These are phyloP conservation scores for Cryptococcus sp. DNA, from an alignment of 1,284 basidiomycete genomes.

Conservation along the genomic window DNA sequence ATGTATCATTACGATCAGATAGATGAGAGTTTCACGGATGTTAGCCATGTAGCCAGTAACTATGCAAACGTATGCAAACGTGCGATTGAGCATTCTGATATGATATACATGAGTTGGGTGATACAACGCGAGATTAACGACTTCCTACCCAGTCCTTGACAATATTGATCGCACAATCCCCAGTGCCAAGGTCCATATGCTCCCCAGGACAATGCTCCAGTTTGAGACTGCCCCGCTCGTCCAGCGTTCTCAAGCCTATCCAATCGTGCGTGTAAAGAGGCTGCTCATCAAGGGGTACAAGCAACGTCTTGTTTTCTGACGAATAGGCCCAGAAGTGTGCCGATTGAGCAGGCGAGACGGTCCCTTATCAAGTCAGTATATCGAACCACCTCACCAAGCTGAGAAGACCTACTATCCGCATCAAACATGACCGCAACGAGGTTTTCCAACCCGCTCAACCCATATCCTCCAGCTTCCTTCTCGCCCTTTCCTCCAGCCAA, in stretches of 20 bases:
- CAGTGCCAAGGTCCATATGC: constrained; percentile 76
- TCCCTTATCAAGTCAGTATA: constrained; percentile 16
- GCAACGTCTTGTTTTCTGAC: constrained; percentile 43
- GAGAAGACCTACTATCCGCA: constrained; percentile 33
- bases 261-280: constrained; percentile 78
- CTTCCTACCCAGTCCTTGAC: constrained; percentile 45
- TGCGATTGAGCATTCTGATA: too few species aligned
- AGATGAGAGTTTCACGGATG: too few species aligned
- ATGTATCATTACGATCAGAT: too few species aligned
- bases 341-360: constrained; percentile 41
- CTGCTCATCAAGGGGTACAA: constrained; percentile 69
- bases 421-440: constrained; percentile 47
- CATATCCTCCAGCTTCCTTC: constrained; percentile 23
- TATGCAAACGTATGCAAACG: too few species aligned
- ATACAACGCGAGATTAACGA: neutral
- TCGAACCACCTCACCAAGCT: too few species aligned
- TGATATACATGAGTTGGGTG: too few species aligned
- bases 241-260: constrained; percentile 74
- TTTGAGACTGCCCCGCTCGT: constrained; percentile 62
- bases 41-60: too few species aligned
- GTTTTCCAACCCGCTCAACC: constrained; percentile 39
- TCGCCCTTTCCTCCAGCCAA: constrained; percentile 9
- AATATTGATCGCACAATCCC: constrained; percentile 43
- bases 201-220: constrained; percentile 66
- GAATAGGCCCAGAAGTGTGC: constrained; percentile 41